Conservation (phyloP, 2,329 filamentous ascomycete genomes). For the Sclerotinia nivalis region DNA sequence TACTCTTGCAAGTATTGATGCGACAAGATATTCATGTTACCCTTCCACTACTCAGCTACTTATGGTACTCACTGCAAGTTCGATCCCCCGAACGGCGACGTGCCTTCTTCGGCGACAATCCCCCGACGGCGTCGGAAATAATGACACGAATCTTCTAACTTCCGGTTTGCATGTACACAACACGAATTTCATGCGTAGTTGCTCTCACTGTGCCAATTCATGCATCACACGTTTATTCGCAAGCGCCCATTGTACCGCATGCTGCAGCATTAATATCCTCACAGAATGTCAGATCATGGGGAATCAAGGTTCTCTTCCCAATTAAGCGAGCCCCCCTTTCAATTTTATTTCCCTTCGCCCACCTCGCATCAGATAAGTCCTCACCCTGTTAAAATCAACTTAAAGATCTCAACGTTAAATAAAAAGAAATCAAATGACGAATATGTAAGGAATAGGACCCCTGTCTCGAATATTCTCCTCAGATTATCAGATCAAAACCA, state of each 20-base stretch:
- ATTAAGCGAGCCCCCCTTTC: conserved; percentile 21
- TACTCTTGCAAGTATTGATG: neutral
- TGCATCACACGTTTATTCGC: neutral
- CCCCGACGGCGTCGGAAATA: neutral
- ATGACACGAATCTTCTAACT: neutral
- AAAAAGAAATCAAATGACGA: neutral
- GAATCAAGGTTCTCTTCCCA: neutral
- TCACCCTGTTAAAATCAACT: neutral
- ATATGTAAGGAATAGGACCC: neutral
- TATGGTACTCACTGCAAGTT: conserved; percentile 13
- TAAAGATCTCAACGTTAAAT: neutral
- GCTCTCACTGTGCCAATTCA: neutral
- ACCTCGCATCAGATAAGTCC: neutral
- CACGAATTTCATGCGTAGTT: neutral
- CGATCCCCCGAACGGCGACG: conserved; percentile 3
- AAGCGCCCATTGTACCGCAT: neutral
- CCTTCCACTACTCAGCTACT: neutral
- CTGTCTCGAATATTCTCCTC: neutral
- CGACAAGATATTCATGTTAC: neutral
- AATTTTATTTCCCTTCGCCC: neutral
- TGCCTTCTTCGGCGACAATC: conserved; percentile 10
- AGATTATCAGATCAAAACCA: neutral
- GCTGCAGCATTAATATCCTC: neutral
- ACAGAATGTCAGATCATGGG: neutral
- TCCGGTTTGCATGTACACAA: conserved; percentile 6